Evolutionary conservation across 441 rosid genomes (phyloP).

Genomic region (Erysimum pusillum): DNA sequence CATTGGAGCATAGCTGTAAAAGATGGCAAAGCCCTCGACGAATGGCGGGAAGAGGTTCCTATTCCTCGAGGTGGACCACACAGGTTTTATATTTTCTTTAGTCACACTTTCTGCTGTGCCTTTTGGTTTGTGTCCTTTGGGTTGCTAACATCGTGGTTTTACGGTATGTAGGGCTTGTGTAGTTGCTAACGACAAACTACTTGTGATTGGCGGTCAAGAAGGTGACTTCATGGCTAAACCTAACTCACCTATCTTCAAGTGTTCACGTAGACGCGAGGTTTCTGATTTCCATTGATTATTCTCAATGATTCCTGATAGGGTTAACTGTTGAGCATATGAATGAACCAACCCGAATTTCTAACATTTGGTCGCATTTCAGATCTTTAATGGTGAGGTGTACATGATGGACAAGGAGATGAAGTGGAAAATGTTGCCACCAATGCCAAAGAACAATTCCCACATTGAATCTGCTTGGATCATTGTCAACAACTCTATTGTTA

Average conservation of each 20-base stretch:
- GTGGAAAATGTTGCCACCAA: constrained; percentile 76
- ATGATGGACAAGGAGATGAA: constrained; percentile 79
- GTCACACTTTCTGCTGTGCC: constrained; percentile 12
- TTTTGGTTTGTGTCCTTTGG: background rate
- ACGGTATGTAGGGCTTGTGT: constrained; percentile 67
- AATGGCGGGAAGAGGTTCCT: constrained; percentile 73
- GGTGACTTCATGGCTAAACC: constrained; percentile 97
- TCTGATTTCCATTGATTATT: background rate
- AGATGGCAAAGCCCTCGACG: constrained; percentile 74
- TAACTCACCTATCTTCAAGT: constrained; percentile 87
- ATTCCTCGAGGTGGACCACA: constrained; percentile 99
- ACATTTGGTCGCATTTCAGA: constrained; percentile 53
- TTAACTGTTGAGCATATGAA: background rate
- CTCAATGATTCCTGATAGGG: background rate
- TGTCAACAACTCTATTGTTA: constrained; percentile 74
- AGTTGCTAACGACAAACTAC: constrained; percentile 64
- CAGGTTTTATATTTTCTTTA: constrained; percentile 52
- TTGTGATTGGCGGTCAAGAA: constrained; percentile 91
- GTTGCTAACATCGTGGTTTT: constrained; percentile 17
- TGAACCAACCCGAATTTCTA: background rate
- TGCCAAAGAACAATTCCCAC: constrained; percentile 90
- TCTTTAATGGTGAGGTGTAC: constrained; percentile 80
- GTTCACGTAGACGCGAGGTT: constrained; percentile 91
- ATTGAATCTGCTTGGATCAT: constrained; percentile 87
- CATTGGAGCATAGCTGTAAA: constrained; percentile 94